Evolutionary conservation across 2,329 filamentous ascomycete genomes (phyloP), one percentile per base, ranked within the genome.

Genomic region (Akanthomyces uredinophilus): DNA sequence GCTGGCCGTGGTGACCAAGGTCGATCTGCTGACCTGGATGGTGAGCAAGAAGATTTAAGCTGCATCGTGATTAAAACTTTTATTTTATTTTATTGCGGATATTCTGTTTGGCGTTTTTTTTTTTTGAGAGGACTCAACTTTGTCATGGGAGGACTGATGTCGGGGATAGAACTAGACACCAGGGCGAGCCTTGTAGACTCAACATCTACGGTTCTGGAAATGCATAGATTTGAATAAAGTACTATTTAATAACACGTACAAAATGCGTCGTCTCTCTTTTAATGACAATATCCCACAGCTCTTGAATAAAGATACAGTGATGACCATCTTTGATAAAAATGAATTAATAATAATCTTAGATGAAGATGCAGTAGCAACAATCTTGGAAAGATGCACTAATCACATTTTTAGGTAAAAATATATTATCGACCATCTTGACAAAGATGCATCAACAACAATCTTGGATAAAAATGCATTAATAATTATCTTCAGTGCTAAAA

Each of bases 1-100:
- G 1, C 81, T 95, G 55, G 95, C 92, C 8, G 87, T 99, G 10
- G 93, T 96, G 8, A 98, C 95, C 37, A 99, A 99, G 83, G 95
- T 99, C 5, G 95, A 99, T 77, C 76, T 99, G 69, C 77, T 99
- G 70, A 92, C 88, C 47, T 99, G 91, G 88, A 87, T 99, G 84
- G 87, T 98, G 43, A 91, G 88, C 66, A 82, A 83, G 74, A 76
- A 74, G 71, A 41, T 71, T 59, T 75, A 68, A 66, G 46, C 20
- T 16, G 50, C 14, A 35, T 37, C 18, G 2, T 55, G n/a, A 49
- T 11, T 1, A 5, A 6, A 10, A 46, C n/a, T 27, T 7, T n/a
- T n/a, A n/a, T n/a, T n/a, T n/a, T 11, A 5, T 24, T 46, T 64
- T 61, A 4, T 20, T 22, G 32, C 44, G 14, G 14, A 44, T 20